phyloP scores from a whole-genome alignment of 2,329 filamentous ascomycete species.

The Gremmenia infestans region DNA sequence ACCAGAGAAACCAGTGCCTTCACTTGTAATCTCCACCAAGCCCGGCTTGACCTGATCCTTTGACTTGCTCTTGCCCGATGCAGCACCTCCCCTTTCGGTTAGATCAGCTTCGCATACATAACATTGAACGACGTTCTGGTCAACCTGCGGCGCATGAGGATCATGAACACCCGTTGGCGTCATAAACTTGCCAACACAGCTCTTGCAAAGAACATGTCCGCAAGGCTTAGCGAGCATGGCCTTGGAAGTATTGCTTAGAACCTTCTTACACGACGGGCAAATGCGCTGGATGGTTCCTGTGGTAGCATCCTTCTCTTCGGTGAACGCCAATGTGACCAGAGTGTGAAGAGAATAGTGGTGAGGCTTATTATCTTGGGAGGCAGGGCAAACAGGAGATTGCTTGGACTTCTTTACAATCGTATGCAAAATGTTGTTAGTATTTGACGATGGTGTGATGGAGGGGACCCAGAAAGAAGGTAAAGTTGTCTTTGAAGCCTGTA shows the following conservation, averaged over 20 bases:
- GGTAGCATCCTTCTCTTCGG: slow-evolving; percentile 56
- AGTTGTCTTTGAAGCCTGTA: slow-evolving; percentile 52
- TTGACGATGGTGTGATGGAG: slow-evolving; percentile 67
- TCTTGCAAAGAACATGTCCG: slow-evolving; percentile 85
- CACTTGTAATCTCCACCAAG: slow-evolving; percentile 72
- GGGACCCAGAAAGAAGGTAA: slow-evolving; percentile 93
- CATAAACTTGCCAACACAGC: slow-evolving; percentile 81
- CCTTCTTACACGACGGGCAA: slow-evolving; percentile 84
- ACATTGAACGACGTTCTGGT: slow-evolving; percentile 57
- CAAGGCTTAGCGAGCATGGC: slow-evolving; percentile 82
- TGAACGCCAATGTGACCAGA: slow-evolving; percentile 72
- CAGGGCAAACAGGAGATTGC: slow-evolving; percentile 68
- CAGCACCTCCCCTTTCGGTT: slow-evolving; percentile 49
- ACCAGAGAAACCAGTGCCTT: slow-evolving; percentile 89
- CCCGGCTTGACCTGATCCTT: slow-evolving; percentile 63
- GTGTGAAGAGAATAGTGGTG: slow-evolving; percentile 76
- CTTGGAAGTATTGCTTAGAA: slow-evolving; percentile 73
- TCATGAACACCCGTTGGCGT: slow-evolving; percentile 49
- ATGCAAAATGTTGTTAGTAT: slow-evolving; percentile 52
- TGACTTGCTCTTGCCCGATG: slow-evolving; percentile 39
- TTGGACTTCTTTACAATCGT: slow-evolving; percentile 59
- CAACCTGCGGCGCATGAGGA: slow-evolving; percentile 51
- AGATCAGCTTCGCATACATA: slow-evolving; percentile 84
- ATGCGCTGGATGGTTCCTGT: slow-evolving; percentile 46
- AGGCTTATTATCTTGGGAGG: slow-evolving; percentile 57